phyloP scores from a whole-genome alignment of 139 green algal species.

The Zygnema cylindricum region DNA sequence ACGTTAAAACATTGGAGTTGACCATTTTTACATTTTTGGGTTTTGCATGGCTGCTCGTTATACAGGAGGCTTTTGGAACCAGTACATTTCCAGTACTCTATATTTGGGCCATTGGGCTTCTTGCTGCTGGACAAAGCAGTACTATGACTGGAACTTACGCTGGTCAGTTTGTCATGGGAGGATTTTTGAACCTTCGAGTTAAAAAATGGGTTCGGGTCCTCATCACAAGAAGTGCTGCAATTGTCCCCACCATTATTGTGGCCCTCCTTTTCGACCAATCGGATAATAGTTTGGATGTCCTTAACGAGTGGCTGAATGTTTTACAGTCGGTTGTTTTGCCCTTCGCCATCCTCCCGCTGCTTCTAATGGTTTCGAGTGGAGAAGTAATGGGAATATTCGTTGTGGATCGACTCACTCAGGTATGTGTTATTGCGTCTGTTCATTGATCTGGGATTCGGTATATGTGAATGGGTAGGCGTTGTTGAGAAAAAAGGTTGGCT shows the following conservation, averaged over 20 bases:
- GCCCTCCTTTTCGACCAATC: conserved; percentile 53
- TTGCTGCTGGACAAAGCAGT: conserved; percentile 70
- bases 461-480: too few species aligned
- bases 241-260: conserved; percentile 63
- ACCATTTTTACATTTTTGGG: too few species aligned
- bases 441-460: not conserved
- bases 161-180: conserved; percentile 82
- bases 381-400: conserved; percentile 46
- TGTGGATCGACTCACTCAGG: conserved; percentile 8
- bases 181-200: conserved; percentile 65
- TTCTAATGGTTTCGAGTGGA: conserved; percentile 47
- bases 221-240: conserved; percentile 62
- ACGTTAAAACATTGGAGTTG: too few species aligned
- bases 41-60: too few species aligned
- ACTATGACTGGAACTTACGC: conserved; percentile 85
- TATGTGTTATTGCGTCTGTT: not conserved
- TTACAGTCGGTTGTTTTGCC: conserved; percentile 60
- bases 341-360: conserved; percentile 65
- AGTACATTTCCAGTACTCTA: conserved; percentile 33
- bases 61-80: conserved; percentile 53
- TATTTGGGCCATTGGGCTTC: conserved; percentile 55
- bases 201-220: conserved; percentile 51
- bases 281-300: conserved; percentile 21
- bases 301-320: conserved; percentile 59
- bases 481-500: too few species aligned